Evolutionary conservation across 1,284 basidiomycete species (phyloP).

Genomic region (Malassezia furfur): DNA sequence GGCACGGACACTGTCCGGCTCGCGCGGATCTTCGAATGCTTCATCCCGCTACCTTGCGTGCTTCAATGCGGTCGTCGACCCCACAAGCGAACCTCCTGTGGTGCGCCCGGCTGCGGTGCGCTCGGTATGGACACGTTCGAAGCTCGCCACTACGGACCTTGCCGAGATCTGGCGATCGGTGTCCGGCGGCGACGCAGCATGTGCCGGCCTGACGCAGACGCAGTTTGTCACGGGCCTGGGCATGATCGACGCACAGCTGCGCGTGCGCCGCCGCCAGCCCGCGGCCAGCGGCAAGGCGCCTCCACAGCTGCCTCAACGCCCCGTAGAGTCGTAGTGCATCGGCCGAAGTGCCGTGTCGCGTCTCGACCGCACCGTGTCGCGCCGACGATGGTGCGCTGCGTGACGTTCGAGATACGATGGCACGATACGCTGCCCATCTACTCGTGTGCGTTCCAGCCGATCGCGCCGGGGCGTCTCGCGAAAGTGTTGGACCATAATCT

Average conservation of each 20-base stretch:
- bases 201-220: background rate
- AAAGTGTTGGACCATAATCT: slow-evolving; percentile 43
- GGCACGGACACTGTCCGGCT: no score
- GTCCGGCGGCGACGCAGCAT: background rate
- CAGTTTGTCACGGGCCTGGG: slow-evolving; percentile 9
- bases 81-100: background rate
- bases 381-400: slow-evolving; percentile 37
- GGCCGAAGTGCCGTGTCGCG: slow-evolving; percentile 5
- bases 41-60: background rate
- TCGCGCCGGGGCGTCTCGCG: slow-evolving; percentile 31
- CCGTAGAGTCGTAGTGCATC: slow-evolving; percentile 2
- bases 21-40: no score
- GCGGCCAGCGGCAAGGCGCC: background rate
- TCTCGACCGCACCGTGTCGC: background rate
- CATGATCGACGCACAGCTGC: slow-evolving; percentile 10
- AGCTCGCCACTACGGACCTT: slow-evolving; percentile 3
- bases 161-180: slow-evolving; percentile 14
- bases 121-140: background rate
- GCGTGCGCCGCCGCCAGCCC: background rate
- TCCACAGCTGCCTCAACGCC: slow-evolving; percentile 2
- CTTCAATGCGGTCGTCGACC: background rate
- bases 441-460: slow-evolving; percentile 42
- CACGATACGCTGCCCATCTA: slow-evolving; percentile 47
- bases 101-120: background rate
- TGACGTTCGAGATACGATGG: slow-evolving; percentile 48